Evolutionary conservation across 371 early-diverging fungal species (phyloP), one percentile per base, ranked within the genome.

Genomic region (Mortierella sp.): DNA sequence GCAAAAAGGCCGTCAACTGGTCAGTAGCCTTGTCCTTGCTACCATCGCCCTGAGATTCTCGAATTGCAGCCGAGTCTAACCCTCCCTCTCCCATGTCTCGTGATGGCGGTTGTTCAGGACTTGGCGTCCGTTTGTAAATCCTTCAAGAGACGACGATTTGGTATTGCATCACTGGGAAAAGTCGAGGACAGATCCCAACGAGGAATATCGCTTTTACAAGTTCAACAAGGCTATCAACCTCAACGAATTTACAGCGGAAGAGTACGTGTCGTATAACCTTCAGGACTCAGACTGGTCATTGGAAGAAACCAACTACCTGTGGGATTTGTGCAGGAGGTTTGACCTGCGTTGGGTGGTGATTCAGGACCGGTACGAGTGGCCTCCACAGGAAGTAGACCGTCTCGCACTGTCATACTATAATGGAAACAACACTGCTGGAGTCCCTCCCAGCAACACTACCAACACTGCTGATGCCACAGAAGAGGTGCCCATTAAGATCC

Each of bases 311-410:
- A 91, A 89, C 70, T 90, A 95, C 51, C 80, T 97, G 24, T 87
- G 94, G 54, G 80, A 82, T 12, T 76, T 96, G 37, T 95, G 95
- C 66, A 71, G 82, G 55, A 72, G 81, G 54, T 95, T 87, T 61
- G 95, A 96, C 68, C 74, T 94, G 53, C 83, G 95, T 17, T 97
- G 93, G 79, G 78, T 90, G 19, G 88, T 97, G 1, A 92, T 96
- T 53, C 84, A 83, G 44, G 97, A 97, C 74, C 83, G 96, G 41
- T 96, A 92, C 67, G 78, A 85, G 49, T 88, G 81, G 66, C 80
- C 80, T 6, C 69, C 76, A 21, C 76, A 60, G 58, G 76, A 76
- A 28, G 60, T 55, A 21, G 76, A 76, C 49, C 68, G 60, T 1
- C 22, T 76, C 61, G 69, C 68, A 12, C 46, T 68, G 34, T 49